Conservation (phyloP, 208 protist species). For the Trypanosoma boissoni region DNA sequence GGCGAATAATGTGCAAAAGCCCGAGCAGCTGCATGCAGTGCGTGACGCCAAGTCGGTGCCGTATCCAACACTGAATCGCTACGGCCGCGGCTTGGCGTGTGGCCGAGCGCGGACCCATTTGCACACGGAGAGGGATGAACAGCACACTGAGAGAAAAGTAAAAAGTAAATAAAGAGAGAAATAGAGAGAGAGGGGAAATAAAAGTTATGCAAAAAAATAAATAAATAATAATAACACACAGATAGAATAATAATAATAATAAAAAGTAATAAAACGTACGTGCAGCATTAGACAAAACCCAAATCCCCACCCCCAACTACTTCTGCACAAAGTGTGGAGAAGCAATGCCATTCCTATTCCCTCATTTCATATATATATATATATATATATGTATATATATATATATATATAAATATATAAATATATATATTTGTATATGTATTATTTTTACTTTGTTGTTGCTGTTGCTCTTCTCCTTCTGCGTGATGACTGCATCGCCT, state of each 20-base stretch:
- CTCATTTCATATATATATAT: too few species aligned
- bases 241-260: slow-evolving; percentile 4
- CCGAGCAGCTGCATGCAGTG: slow-evolving; percentile 21
- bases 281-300: too few species aligned
- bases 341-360: too few species aligned
- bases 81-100: slow-evolving; percentile 16
- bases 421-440: neutral
- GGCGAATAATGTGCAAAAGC: slow-evolving; percentile 19
- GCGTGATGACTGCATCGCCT: neutral
- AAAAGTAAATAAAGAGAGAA: slow-evolving; percentile 1
- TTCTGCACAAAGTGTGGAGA: too few species aligned
- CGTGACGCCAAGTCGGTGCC: slow-evolving; percentile 3
- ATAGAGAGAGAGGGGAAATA: neutral
- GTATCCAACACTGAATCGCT: slow-evolving; percentile 30
- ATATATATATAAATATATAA: slow-evolving; percentile 5
- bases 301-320: too few species aligned
- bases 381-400: too few species aligned
- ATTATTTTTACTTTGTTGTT: neutral
- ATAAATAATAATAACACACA: neutral
- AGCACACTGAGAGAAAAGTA: neutral
- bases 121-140: too few species aligned
- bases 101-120: slow-evolving; percentile 13
- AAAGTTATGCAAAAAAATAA: neutral
- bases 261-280: too few species aligned
- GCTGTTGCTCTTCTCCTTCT: neutral